phyloP scores from a whole-genome alignment of 2,329 filamentous ascomycete genomes.

The Apiospora sp. region DNA sequence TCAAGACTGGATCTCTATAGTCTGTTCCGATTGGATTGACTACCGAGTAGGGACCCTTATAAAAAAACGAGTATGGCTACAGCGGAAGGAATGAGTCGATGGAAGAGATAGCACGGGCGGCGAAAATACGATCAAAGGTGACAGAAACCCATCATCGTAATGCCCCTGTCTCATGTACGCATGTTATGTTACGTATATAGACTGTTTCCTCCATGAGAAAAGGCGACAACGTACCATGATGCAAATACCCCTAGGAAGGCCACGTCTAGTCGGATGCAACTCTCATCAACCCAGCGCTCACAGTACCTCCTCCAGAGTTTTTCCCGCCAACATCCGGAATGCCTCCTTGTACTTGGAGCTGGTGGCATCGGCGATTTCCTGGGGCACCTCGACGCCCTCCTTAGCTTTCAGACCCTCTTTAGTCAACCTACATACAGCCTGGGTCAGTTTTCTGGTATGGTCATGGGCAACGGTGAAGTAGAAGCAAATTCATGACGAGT shows the following conservation, averaged over 20 bases:
- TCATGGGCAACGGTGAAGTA: background rate
- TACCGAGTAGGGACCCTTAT: background rate
- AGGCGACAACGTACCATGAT: background rate
- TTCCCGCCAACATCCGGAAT: constrained; percentile 26
- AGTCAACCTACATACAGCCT: constrained; percentile 62
- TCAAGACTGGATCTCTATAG: background rate
- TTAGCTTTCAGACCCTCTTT: constrained; percentile 77
- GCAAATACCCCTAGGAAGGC: background rate
- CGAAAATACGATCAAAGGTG: background rate
- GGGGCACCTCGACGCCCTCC: constrained; percentile 74
- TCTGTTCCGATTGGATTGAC: background rate
- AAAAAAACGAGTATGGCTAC: too few species aligned
- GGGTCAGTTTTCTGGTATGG: background rate
- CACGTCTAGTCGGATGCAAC: background rate
- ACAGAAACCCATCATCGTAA: background rate
- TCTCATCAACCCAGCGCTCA: background rate
- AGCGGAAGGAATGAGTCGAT: background rate
- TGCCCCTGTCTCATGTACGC: background rate
- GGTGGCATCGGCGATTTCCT: constrained; percentile 76
- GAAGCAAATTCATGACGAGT: background rate
- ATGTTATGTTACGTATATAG: background rate
- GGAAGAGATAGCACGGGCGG: background rate
- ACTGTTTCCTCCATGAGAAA: background rate
- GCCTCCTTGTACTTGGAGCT: constrained; percentile 76
- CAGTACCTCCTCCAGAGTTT: constrained; percentile 27